Base-by-base conservation (phyloP, 1,139 yeast genomes). In the Candida labiduridarum region DNA sequence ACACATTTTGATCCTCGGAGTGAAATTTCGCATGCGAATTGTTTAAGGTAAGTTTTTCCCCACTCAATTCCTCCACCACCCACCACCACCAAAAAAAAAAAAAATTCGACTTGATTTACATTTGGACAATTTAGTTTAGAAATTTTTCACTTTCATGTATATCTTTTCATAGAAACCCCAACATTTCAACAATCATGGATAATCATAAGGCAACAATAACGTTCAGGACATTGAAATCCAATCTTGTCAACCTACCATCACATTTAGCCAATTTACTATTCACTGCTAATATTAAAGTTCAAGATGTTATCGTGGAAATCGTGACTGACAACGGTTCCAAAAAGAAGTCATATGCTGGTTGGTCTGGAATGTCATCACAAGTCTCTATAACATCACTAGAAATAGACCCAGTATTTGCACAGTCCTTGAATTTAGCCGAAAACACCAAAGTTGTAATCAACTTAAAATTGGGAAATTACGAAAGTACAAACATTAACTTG, bases 341-440 rank as follows among this genome's bases (percentile, higher is more conserved):
- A 10, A 41, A 35, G 7, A 68, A 62, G 51, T 73, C 66, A 8
- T 85, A 80, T 58, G 78, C 83, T n/a, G 96, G 96, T 0, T 90
- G 96, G 96, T 80, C 89, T 30, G 96, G 96, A n/a, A 76, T 78
- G 78, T 71, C 77, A 33, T 43, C 45, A 5, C 58, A 65, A 3
- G 64, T 71, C 1, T 62, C 65, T 6, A 59, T 59, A 14, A 68
- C 66, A 34, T 56, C 69, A 7, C 55, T 76, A 12, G 79, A 73
- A 38, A 63, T 77, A 9, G 82, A 78, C 51, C 69, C 81, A 1
- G 56, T 66, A 19, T 62, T 69, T 56, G 75, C 75, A 3, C 74
- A 67, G 60, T 79, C 54, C 65, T 84, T 72, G 84, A 85, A 25
- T 54, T 58, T 89, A 10, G 52, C 57, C 4, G 84, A 84, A 35